Percentiles rank a stretch among this genome's conserved stretches.
phyloP scores from a whole-genome alignment of 2,329 filamentous ascomycete species.

The Colletotrichum sp. region DNA sequence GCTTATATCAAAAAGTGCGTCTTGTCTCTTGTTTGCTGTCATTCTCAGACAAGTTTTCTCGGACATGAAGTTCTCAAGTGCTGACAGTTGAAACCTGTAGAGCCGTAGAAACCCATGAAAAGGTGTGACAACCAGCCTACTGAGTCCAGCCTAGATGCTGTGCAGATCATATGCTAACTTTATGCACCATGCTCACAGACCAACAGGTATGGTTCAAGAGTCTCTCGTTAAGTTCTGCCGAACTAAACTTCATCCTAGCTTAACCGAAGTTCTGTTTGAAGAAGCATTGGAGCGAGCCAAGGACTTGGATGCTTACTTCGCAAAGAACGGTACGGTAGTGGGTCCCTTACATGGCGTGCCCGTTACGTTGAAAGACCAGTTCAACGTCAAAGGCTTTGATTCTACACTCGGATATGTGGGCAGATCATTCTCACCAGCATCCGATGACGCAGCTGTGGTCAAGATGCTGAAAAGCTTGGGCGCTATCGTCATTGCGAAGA shows the following conservation, averaged over 20 bases:
- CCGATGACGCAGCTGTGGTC: conserved; percentile 62
- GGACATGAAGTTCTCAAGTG: accelerated
- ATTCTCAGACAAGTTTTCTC: not conserved
- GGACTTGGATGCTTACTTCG: conserved; percentile 45
- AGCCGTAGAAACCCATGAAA: conserved; percentile 15
- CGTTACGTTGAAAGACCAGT: conserved; percentile 63
- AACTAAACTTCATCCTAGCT: conserved; percentile 13
- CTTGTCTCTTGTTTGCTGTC: not conserved
- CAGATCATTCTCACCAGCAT: conserved; percentile 51
- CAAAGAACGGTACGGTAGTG: conserved; percentile 41
- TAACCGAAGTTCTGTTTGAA: conserved; percentile 53
- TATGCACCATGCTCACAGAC: not conserved
- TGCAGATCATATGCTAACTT: not conserved
- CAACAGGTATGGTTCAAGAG: not conserved
- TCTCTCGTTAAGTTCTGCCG: no score
- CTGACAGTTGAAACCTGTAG: accelerated
- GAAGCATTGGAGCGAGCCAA: conserved; percentile 30
- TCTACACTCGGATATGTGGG: conserved; percentile 57
- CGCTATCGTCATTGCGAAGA: conserved; percentile 70
- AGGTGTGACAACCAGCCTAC: not conserved
- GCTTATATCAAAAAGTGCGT: not conserved
- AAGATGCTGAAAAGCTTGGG: conserved; percentile 61
- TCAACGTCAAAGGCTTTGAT: conserved; percentile 57
- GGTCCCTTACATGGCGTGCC: conserved; percentile 64
- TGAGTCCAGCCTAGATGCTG: not conserved